Conservation (phyloP, 176 grass and related monocot species). For the Triticum turgidum region DNA sequence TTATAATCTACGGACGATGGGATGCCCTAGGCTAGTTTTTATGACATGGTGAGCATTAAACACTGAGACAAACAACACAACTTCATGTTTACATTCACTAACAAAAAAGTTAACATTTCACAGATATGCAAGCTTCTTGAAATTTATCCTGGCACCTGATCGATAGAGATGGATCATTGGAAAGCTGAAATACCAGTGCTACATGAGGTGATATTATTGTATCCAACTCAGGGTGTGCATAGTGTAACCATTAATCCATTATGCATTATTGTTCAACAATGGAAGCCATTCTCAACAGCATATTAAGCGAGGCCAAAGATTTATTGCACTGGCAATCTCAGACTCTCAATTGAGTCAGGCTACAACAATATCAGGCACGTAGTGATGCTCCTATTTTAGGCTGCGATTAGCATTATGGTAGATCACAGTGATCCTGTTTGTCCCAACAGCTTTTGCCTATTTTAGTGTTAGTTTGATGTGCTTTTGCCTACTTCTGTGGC, state of each 20-base stretch:
- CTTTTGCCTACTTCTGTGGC: neutral
- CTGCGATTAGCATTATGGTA: too few species aligned
- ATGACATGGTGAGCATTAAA: neutral
- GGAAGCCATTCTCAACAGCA: neutral
- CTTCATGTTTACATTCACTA: neutral
- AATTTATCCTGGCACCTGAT: neutral
- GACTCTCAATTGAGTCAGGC: neutral
- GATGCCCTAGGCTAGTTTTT: neutral
- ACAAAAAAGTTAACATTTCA: neutral
- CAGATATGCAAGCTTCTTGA: neutral
- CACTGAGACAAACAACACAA: slow-evolving; percentile 1
- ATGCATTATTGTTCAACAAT: neutral
- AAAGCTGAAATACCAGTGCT: neutral
- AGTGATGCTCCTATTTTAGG: neutral
- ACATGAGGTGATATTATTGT: neutral
- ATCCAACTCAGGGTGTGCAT: neutral
- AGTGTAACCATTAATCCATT: neutral
- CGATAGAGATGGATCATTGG: neutral
- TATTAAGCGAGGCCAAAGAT: neutral
- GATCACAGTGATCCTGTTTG: too few species aligned
- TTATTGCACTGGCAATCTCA: neutral
- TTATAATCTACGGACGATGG: neutral
- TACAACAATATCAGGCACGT: neutral
- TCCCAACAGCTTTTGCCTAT: too few species aligned
- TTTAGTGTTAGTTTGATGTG: too few species aligned